Evolutionary conservation across 2,329 filamentous ascomycete species (phyloP), one percentile per base, ranked within the genome.

Genomic region (Trichophyton verrucosum): DNA sequence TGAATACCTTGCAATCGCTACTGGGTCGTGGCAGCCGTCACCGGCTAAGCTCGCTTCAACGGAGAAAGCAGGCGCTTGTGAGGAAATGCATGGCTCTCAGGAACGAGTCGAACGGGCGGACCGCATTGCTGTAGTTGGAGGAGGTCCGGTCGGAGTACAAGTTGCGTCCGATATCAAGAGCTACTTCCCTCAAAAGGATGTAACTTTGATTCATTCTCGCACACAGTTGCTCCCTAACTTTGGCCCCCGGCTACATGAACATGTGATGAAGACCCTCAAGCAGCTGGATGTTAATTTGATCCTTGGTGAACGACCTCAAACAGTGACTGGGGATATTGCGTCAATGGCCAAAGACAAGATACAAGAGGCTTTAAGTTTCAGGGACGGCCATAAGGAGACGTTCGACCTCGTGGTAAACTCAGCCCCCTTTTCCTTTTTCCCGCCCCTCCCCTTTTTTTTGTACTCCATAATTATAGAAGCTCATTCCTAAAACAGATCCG

Each of bases 1-100:
- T 66, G 80, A 78, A 24, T 82, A 78, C 62, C 72, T 85, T 5
- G 74, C 83, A 15, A 69, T 86, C 8, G 81, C 83, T 0, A 86
- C 82, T 0, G 83, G 83, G 0, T 76, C 79, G 0, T 74, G 73
- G 0, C 76, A 79, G 0, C 68, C 70, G 0, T 20, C 47, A 9
- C 81, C 82, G 0, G 80, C 78, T 6, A 77, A 80, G 1, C 74
- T 82, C 0, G 72, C 72, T 5, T 72, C 70, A 0, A 70, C 75
- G 3, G 72, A 75, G 3, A 81, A 79, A 62, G 60, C 63, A 0
- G 72, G 75, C n/a, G 80, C 76, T 0, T 71, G 79, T 22, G 65
- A 67, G 57, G 72, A 75, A 17, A 64, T 85, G 49, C 70, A 70
- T 51, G 67, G 66, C 1, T 75, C 81, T 67, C 82, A 83, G 68